Base-by-base conservation (phyloP, 495 filamentous ascomycete genomes). In the Penicillium samsonianum region DNA sequence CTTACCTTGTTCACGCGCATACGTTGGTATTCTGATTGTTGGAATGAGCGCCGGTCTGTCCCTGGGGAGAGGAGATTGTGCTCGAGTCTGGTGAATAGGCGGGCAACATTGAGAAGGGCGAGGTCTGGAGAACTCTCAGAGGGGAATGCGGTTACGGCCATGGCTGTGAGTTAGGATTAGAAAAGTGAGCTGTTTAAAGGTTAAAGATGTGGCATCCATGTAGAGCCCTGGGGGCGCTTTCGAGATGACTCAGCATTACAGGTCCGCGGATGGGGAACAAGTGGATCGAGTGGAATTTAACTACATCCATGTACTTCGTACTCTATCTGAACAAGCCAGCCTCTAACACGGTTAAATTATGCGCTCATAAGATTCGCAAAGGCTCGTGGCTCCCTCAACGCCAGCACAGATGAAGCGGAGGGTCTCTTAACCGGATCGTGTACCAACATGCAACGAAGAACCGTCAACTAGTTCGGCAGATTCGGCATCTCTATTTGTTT, bases 81-180 rank as follows among this genome's bases (percentile, higher is more conserved):
- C 67, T 92, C 86, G 6, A 96, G 77, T 2, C 90, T 86, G 52
- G 78, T 74, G 49, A 95, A 82, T n/a, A 93, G 81, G n/a, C 89
- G 82, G 44, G 77, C 81, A 10, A 93, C 81, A 61, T 88, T 86
- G 19, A 87, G 78, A 16, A 80, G 60, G 37, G 73, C 74, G 43
- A 80, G 62, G 38, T 80, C 71, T 33, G 69, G 62, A 14, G 71
- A 59, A 10, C 66, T 61, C 37, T 62, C 63, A 2, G 65, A 49
- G 9, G 71, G 63, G 28, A 72, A 73, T 16, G 63, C 65, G 10
- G 71, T 67, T 42, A 73, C 65, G 43, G 73, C 65, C 73, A 76
- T 75, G 38, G 5, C 40, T 45, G 40, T 46, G 12, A 17, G 5
- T 50, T 50, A 45, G 16, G 43, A 17, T 33, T 25, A 17, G 8